These are phyloP conservation scores for Fusarium subtropicale DNA, from an alignment of 2,329 filamentous ascomycete genomes.

Conservation along the genomic window DNA sequence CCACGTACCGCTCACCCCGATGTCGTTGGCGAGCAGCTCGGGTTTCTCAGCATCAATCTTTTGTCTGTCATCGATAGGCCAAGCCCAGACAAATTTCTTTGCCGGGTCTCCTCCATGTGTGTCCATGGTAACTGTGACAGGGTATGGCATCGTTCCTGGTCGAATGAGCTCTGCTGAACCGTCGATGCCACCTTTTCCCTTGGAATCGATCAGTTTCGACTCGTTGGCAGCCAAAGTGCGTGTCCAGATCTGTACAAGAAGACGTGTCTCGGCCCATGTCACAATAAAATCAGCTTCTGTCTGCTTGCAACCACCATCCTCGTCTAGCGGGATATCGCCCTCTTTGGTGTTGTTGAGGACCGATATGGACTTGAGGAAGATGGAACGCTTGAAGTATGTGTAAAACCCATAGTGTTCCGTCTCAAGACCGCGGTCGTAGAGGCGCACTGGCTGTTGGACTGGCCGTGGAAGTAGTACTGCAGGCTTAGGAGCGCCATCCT, in stretches of 20 bases:
- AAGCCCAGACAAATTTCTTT: slow-evolving; percentile 66
- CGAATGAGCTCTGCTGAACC: slow-evolving; percentile 51
- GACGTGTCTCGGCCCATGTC: slow-evolving; percentile 70
- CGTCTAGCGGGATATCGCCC: slow-evolving; percentile 60
- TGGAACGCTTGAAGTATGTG: slow-evolving; percentile 87
- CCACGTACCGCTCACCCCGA: slow-evolving; percentile 62
- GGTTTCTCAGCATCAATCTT: slow-evolving; percentile 58
- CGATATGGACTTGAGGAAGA: slow-evolving; percentile 76
- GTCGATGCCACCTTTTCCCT: slow-evolving; percentile 46
- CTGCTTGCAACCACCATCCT: slow-evolving; percentile 65
- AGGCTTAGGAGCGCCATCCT: slow-evolving; percentile 78
- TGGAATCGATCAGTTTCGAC: slow-evolving; percentile 53
- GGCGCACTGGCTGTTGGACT: slow-evolving; percentile 79
- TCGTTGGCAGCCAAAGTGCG: slow-evolving; percentile 58
- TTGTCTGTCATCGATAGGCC: slow-evolving; percentile 61
- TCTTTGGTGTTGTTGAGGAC: slow-evolving; percentile 59
- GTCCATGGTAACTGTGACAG: slow-evolving; percentile 70
- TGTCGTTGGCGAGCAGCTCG: slow-evolving; percentile 61
- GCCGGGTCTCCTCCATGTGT: slow-evolving; percentile 68
- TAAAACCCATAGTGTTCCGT: slow-evolving; percentile 96
- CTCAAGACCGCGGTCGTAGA: slow-evolving; percentile 83
- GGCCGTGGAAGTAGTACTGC: slow-evolving; percentile 79
- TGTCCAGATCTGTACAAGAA: slow-evolving; percentile 76
- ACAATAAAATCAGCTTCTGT: slow-evolving; percentile 66
- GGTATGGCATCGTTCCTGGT: slow-evolving; percentile 73